phyloP scores from a whole-genome alignment of 2,329 filamentous ascomycete genomes.

The Microdochium paspali region DNA sequence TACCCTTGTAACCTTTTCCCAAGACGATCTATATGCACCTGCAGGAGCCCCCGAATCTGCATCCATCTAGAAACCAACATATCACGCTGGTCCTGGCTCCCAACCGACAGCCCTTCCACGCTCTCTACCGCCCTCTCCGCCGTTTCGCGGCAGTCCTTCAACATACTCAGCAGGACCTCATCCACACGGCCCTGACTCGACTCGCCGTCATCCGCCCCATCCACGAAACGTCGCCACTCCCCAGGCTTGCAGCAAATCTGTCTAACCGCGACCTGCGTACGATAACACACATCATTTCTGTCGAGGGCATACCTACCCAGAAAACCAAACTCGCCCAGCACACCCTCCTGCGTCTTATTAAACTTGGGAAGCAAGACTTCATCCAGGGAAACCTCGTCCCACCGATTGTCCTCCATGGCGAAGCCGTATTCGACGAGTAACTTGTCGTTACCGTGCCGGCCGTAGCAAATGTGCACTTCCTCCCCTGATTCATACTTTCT shows the following conservation, averaged over 20 bases:
- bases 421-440: constrained; percentile 34
- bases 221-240: constrained; percentile 37
- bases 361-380: constrained; percentile 32
- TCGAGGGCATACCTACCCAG: constrained; percentile 43
- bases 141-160: constrained; percentile 25
- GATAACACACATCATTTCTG: constrained; percentile 37
- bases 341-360: constrained; percentile 19
- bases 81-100: constrained; percentile 22
- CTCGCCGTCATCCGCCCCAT: constrained; percentile 33
- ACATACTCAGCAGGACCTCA: constrained; percentile 23
- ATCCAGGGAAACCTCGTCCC: constrained; percentile 40
- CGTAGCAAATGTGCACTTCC: constrained; percentile 40
- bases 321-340: constrained; percentile 36
- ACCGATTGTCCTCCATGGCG: constrained; percentile 26
- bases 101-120: constrained; percentile 14
- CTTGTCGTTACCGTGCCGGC: constrained; percentile 41
- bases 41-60: constrained; percentile 29
- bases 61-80: constrained; percentile 29
- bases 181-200: constrained; percentile 29
- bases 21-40: constrained; percentile 23
- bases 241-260: constrained; percentile 24
- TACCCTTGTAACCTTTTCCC: neutral
- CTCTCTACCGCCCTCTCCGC: constrained; percentile 19
- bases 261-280: constrained; percentile 44
- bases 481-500: constrained; percentile 11